Conservation (phyloP, 2,329 filamentous ascomycete genomes). For the Penicillium sumatraense region DNA sequence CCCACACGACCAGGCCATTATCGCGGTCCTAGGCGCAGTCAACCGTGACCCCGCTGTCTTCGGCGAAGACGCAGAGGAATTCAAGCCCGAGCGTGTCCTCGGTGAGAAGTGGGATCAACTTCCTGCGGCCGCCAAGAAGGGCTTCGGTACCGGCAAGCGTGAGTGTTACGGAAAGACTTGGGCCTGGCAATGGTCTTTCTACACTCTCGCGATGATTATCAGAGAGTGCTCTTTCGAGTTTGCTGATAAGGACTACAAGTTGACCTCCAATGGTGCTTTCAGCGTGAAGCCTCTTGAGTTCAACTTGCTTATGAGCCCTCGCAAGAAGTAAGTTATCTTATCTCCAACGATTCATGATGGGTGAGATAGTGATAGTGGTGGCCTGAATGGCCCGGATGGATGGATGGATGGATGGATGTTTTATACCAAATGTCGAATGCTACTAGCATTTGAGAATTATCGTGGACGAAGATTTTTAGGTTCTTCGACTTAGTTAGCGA, state of each 20-base stretch:
- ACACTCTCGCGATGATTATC: conserved; percentile 65
- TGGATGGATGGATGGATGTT: background rate
- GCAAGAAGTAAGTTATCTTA: background rate
- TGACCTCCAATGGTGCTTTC: conserved; percentile 50
- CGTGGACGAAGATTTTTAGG: too few species aligned
- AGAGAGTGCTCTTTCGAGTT: conserved; percentile 72
- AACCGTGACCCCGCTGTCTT: conserved; percentile 69
- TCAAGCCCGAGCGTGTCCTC: conserved; percentile 73
- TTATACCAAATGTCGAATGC: background rate
- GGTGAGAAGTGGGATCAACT: conserved; percentile 70
- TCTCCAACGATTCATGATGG: too few species aligned
- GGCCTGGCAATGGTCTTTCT: conserved; percentile 73
- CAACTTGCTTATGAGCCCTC: conserved; percentile 1
- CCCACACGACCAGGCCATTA: conserved; percentile 56
- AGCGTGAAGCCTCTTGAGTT: conserved; percentile 55
- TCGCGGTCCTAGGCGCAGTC: conserved; percentile 58
- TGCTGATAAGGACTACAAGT: conserved; percentile 57
- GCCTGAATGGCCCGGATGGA: background rate
- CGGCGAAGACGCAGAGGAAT: conserved; percentile 63
- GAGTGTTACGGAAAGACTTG: conserved; percentile 74
- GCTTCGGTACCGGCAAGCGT: conserved; percentile 74
- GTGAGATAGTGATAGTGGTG: too few species aligned
- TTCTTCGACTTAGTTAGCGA: background rate
- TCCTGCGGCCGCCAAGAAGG: conserved; percentile 67
- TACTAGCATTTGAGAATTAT: background rate